Evolutionary conservation across 345 rosid species (phyloP), one percentile per base, ranked within the genome.

Genomic region (Turnera subulata): DNA sequence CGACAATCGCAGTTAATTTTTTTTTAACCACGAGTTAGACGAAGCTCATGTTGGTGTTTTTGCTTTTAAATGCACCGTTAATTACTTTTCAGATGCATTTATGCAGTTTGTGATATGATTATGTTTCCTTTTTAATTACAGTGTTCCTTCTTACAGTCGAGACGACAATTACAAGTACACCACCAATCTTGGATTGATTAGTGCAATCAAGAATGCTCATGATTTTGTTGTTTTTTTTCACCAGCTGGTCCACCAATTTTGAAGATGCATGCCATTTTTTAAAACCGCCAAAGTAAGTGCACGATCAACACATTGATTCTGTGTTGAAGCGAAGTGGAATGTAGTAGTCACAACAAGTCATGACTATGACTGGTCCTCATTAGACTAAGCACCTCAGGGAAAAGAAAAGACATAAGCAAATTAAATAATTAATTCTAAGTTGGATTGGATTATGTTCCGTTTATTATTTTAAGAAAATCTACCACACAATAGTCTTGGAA

Each of bases 111-210:
- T 46, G 51, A 2, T 25, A 64, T 64, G 55, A 59, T 70, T 7
- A 54, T 53, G 35, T 24, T 1, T 0, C 4, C 20, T 62, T 66
- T 62, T 62, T 32, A 57, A 42, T 19, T 18, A 43, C 35, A 4
- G 35, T 29, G 35, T 3, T 29, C 35, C 35, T n/a, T n/a, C n/a
- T n/a, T n/a, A n/a, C n/a, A 66, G 32, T 52, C 37, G 44, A 47
- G 64, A 53, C n/a, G n/a, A 29, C 35, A 66, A 32, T 53, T 26
- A 29, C 42, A 61, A 53, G 5, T n/a, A 25, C 52, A 52, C 56
- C 67, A 61, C 10, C 48, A 6, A 32, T 14, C 55, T 21, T 25
- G 18, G 59, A 21, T 46, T 60, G 43, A 71, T 64, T 65, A 53
- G 58, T 44, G 42, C 11, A 44, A 70, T 70, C 23, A 37, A 43